Evolutionary conservation across 2,329 filamentous ascomycete species (phyloP).

Genomic region (Sclerotinia glacialis): DNA sequence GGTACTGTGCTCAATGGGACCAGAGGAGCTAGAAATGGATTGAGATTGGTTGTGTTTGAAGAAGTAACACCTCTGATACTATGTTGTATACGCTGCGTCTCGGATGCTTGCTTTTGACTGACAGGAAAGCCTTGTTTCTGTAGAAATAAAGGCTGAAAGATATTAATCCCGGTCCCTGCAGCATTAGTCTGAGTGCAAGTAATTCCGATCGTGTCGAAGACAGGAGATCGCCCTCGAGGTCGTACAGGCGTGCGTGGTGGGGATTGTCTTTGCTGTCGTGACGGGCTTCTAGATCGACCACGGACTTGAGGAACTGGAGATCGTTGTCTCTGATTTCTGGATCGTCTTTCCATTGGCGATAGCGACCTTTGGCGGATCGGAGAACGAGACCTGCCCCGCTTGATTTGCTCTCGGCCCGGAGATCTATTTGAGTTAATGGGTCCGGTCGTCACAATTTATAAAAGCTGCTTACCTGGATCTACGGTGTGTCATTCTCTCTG

Average conservation of each 20-base stretch:
- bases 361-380: slow-evolving; percentile 21
- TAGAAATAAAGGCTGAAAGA: neutral
- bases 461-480: slow-evolving; percentile 12
- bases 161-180: neutral
- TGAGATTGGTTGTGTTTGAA: neutral
- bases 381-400: slow-evolving; percentile 10
- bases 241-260: neutral
- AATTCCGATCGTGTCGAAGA: neutral
- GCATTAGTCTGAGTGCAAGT: neutral
- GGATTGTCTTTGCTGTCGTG: slow-evolving; percentile 14
- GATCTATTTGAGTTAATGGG: slow-evolving; percentile 8
- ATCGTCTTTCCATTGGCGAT: slow-evolving; percentile 1
- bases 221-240: slow-evolving; percentile 15
- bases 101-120: neutral
- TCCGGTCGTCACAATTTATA: neutral
- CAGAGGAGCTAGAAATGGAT: neutral
- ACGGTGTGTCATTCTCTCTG: slow-evolving; percentile 23
- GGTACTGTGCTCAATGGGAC: neutral
- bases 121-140: neutral
- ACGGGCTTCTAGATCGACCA: slow-evolving; percentile 9
- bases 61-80: neutral
- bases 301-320: slow-evolving; percentile 9
- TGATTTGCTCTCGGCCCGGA: slow-evolving; percentile 6
- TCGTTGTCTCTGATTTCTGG: slow-evolving; percentile 2
- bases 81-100: neutral